Conservation (phyloP, 352 stramenopile genomes). For the Phytophthora colocasiae region DNA sequence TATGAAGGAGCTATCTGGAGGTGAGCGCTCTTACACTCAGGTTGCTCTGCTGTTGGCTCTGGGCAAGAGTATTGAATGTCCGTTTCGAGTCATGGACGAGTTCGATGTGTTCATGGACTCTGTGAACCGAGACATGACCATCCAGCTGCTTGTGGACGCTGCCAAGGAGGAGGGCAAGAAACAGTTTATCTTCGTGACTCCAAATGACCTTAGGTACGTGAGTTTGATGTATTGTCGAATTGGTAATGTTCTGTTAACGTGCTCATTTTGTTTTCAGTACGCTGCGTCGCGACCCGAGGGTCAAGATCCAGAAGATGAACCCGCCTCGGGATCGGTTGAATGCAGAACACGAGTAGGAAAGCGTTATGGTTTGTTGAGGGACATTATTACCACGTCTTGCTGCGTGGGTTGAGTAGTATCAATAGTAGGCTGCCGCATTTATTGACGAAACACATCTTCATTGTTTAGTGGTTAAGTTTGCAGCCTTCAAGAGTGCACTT, state of each 20-base stretch:
- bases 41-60: slow-evolving; percentile 97
- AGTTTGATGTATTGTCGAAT: slow-evolving; percentile 3
- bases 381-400: slow-evolving; percentile 28
- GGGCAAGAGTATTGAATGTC: slow-evolving; percentile 90
- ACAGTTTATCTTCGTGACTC: slow-evolving; percentile 92
- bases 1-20: slow-evolving; percentile 97
- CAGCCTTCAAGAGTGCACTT: not conserved
- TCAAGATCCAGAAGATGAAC: slow-evolving; percentile 92
- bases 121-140: slow-evolving; percentile 95
- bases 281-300: slow-evolving; percentile 71
- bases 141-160: slow-evolving; percentile 93
- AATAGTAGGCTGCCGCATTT: slow-evolving; percentile 25
- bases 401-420: slow-evolving; percentile 30
- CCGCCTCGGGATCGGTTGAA: slow-evolving; percentile 84
- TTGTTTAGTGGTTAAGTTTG: not conserved
- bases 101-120: slow-evolving; percentile 99
- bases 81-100: slow-evolving; percentile 98
- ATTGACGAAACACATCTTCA: slow-evolving; percentile 28
- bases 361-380: slow-evolving; percentile 7
- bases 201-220: slow-evolving; percentile 86
- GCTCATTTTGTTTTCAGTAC: slow-evolving; percentile 43
- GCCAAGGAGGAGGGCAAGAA: slow-evolving; percentile 80
- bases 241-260: not conserved
- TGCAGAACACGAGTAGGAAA: slow-evolving; percentile 40
- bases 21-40: slow-evolving; percentile 97